Evolutionary conservation across 768 basidiomycete species (phyloP), one percentile per base, ranked within the genome.

Genomic region (Suillus weaverae): DNA sequence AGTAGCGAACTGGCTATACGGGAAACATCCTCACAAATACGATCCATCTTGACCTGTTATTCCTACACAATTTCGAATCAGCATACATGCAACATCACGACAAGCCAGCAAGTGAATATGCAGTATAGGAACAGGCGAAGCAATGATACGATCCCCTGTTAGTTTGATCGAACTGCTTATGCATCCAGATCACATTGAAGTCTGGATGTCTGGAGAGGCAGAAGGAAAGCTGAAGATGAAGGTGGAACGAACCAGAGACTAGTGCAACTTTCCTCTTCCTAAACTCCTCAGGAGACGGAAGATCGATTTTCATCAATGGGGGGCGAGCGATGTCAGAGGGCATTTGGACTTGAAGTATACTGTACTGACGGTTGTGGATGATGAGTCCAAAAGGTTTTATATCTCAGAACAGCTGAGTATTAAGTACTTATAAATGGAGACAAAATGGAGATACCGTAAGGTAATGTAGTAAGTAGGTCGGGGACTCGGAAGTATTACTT

Each of bases 41-140:
- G 95, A 97, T 33, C 95, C 95, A 76, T 98, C 95, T 77, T 97
- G 95, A 43, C 95, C 95, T 66, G 95, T 96, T 77, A 97, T 92
- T 75, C 95, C 95, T 96, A 35, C 62, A 51, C 41, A 63, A 61
- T 33, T 66, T 32, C 20, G 38, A 51, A 44, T 54, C 33, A 36
- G 22, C 33, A 30, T 54, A 36, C 46, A 10, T n/a, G 30, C 18
- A 53, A 39, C 7, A 50, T 26, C 3, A 32, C 22, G 51, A 65
- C 60, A 46, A 32, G 48, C 56, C 16, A 62, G 59, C 51, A 16
- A 53, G 32, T 22, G 9, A 43, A 54, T 63, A 41, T 59, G 44
- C 55, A 44, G 62, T 48, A 62, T 57, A 48, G 6, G 41, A 39
- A 38, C n/a, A 14, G 53, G 44, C 43, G 8, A 5, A 16, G 56